Percentiles rank a stretch among this genome's conserved stretches.
phyloP scores from a whole-genome alignment of 257 asterid species.

The Pogostemon cablin region DNA sequence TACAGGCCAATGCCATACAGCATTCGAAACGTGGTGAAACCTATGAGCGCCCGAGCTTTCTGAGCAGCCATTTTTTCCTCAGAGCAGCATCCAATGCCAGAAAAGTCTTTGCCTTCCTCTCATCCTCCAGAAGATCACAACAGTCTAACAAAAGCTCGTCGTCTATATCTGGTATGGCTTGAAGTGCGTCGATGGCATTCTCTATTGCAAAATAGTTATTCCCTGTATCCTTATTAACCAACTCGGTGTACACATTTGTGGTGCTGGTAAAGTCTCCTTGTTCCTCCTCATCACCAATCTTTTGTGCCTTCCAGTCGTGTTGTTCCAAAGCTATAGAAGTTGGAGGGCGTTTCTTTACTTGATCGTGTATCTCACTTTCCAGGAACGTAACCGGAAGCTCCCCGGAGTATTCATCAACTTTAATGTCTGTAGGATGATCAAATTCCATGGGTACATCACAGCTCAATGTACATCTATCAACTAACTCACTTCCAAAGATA shows the following conservation, averaged over 20 bases:
- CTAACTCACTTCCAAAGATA: slow-evolving; percentile 36
- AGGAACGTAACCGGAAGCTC: slow-evolving; percentile 35
- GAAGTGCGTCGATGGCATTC: slow-evolving; percentile 44
- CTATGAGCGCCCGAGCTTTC: slow-evolving; percentile 44
- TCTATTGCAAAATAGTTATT: slow-evolving; percentile 31
- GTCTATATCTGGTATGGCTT: slow-evolving; percentile 45
- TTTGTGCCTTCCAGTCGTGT: slow-evolving; percentile 32
- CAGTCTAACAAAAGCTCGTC: slow-evolving; percentile 47
- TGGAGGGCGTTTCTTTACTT: slow-evolving; percentile 31
- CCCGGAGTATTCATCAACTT: slow-evolving; percentile 33
- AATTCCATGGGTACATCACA: slow-evolving; percentile 28
- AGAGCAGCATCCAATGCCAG: slow-evolving; percentile 47
- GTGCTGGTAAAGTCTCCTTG: neutral
- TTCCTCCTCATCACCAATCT: slow-evolving; percentile 17
- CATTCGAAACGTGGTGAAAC: neutral
- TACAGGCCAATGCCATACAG: slow-evolving; percentile 4
- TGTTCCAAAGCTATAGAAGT: slow-evolving; percentile 12
- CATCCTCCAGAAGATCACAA: slow-evolving; percentile 53
- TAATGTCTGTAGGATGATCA: slow-evolving; percentile 30
- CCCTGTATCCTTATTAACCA: slow-evolving; percentile 27
- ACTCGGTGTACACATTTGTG: slow-evolving; percentile 1
- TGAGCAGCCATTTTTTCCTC: slow-evolving; percentile 49
- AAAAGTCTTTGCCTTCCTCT: slow-evolving; percentile 50
- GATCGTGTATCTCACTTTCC: slow-evolving; percentile 23
- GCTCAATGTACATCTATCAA: slow-evolving; percentile 26